These are phyloP conservation scores for Ensete ventricosum DNA, from an alignment of 176 grass and related monocot genomes.

Conservation along the genomic window DNA sequence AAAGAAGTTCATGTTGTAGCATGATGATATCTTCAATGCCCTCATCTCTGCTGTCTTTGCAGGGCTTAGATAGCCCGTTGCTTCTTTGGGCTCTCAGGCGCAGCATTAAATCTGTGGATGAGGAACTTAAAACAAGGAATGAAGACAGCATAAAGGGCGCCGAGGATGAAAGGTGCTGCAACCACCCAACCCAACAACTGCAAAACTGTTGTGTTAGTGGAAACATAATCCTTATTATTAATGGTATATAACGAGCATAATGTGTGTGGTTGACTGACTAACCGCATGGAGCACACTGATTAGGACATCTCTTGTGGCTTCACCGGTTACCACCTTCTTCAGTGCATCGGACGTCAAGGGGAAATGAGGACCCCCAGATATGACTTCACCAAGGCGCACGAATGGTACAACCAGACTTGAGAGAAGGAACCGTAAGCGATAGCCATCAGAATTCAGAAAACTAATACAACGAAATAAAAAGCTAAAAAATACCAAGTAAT, in stretches of 20 bases:
- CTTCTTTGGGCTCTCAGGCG: slow-evolving; percentile 15
- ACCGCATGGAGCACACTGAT: slow-evolving; percentile 40
- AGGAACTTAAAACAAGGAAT: slow-evolving; percentile 31
- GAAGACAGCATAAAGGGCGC: slow-evolving; percentile 16
- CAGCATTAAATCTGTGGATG: slow-evolving; percentile 22
- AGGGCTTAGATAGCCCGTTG: background rate
- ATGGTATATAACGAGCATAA: background rate
- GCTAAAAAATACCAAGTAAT: too few relatives aligned
- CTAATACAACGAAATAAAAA: background rate
- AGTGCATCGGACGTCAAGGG: slow-evolving; percentile 38
- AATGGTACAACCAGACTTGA: slow-evolving; percentile 42
- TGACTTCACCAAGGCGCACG: slow-evolving; percentile 38
- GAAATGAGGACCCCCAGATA: slow-evolving; percentile 34
- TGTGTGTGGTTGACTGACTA: background rate
- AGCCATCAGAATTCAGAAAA: background rate
- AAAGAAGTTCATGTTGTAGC: background rate
- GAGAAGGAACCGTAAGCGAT: background rate
- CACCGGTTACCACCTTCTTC: slow-evolving; percentile 29
- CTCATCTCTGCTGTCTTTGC: background rate
- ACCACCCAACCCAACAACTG: slow-evolving; percentile 42
- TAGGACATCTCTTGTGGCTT: slow-evolving; percentile 38
- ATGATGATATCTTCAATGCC: background rate
- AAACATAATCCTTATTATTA: background rate
- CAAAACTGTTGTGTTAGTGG: background rate
- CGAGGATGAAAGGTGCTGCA: slow-evolving; percentile 37